Percentiles rank a stretch among this genome's conserved stretches.
Conservation (phyloP, 179 eudicot species). For the Spinacia oleracea region DNA sequence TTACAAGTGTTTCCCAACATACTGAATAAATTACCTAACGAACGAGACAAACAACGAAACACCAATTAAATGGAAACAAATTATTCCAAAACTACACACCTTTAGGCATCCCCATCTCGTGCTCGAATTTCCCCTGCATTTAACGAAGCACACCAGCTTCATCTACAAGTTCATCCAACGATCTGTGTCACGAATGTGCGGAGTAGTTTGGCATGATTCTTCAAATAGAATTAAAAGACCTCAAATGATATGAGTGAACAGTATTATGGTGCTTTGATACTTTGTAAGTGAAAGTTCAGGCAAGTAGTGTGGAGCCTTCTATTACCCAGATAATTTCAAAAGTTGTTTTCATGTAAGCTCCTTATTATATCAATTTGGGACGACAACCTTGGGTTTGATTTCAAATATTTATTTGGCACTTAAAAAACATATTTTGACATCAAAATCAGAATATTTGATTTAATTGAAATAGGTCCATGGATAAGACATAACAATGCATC, state of each 20-base stretch:
- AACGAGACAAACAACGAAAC: too few relatives aligned
- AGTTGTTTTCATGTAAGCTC: not conserved
- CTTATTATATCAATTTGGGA: not conserved
- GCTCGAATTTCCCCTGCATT: too few relatives aligned
- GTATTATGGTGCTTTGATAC: not conserved
- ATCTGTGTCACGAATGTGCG: slow-evolving; percentile 80
- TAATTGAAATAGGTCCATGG: not conserved
- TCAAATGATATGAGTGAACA: not conserved
- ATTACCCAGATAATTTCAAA: not conserved
- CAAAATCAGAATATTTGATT: not conserved
- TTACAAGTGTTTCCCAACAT: too few relatives aligned
- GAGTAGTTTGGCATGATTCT: slow-evolving; percentile 71
- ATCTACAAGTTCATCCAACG: too few relatives aligned
- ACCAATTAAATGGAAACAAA: too few relatives aligned
- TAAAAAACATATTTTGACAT: not conserved
- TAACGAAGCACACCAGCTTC: too few relatives aligned
- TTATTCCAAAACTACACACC: too few relatives aligned
- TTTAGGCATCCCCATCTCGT: too few relatives aligned
- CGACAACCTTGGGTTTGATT: not conserved
- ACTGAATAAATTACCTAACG: too few relatives aligned
- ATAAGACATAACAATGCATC: too few relatives aligned
- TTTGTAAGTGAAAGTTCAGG: not conserved
- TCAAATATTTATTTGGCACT: not conserved
- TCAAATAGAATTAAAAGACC: not conserved
- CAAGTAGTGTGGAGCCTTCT: not conserved